Conservation (phyloP, 768 basidiomycete species). For the Mycena galericulata region DNA sequence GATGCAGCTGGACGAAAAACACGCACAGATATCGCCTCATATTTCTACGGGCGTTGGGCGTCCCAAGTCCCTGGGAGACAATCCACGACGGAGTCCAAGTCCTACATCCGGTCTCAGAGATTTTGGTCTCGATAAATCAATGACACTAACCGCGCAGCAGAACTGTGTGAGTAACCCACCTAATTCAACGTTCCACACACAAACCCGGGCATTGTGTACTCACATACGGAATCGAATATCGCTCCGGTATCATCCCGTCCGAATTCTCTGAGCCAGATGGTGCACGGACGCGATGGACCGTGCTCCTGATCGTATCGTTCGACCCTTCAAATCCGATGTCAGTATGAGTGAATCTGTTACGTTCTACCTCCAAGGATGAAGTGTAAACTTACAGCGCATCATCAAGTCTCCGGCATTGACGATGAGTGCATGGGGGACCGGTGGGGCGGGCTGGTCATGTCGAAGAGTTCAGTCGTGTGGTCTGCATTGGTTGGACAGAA, state of each 20-base stretch:
- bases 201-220: not conserved
- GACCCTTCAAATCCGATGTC: conserved; percentile 49
- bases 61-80: conserved; percentile 65
- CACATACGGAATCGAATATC: conserved; percentile 75
- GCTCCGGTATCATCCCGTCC: conserved; percentile 55
- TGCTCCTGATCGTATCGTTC: conserved; percentile 61
- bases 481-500: not conserved
- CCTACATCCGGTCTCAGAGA: not conserved
- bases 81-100: conserved; percentile 44
- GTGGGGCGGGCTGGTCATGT: conserved; percentile 49
- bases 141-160: conserved; percentile 8
- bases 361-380: too few species aligned
- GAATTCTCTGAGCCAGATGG: conserved; percentile 46
- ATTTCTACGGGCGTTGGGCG: conserved; percentile 58
- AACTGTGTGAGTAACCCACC: not conserved
- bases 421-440: conserved; percentile 60
- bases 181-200: not conserved
- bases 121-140: too few species aligned
- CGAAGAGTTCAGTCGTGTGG: not conserved
- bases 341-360: too few species aligned
- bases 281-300: conserved; percentile 64
- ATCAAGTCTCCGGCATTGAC: conserved; percentile 66
- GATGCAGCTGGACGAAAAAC: too few species aligned
- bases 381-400: conserved; percentile 55
- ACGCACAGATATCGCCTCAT: conserved; percentile 61